Evolutionary conservation across 371 early-diverging fungal genomes (phyloP).

Genomic region (Lichtheimia corymbifera): DNA sequence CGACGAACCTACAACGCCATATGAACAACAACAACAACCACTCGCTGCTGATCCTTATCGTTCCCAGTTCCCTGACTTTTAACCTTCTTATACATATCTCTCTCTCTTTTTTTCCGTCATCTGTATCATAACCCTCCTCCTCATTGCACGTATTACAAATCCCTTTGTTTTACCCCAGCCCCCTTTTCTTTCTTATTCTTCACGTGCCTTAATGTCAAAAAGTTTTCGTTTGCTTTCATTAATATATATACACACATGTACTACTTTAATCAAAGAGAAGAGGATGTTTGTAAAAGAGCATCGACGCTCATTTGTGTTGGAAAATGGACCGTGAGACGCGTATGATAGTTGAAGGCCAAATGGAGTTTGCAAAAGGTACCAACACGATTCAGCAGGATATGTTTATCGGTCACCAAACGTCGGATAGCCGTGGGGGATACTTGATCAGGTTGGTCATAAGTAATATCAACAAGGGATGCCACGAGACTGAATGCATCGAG

Average conservation of each 20-base stretch:
- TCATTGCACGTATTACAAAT: background rate
- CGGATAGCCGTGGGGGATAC: background rate
- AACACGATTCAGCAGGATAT: background rate
- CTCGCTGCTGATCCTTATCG: conserved; percentile 30
- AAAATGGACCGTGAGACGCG: conserved; percentile 2
- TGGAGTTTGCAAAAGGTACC: background rate
- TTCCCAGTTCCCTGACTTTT: conserved; percentile 48
- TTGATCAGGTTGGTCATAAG: conserved; percentile 6
- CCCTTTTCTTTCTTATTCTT: too few relatives aligned
- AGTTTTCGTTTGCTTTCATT: too few relatives aligned
- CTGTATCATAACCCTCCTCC: background rate
- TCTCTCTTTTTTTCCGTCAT: too few relatives aligned
- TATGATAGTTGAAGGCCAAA: conserved; percentile 9
- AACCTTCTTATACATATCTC: conserved; percentile 3
- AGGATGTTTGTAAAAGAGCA: background rate
- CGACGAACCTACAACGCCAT: conserved; percentile 74
- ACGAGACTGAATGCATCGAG: conserved; percentile 3
- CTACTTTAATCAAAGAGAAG: background rate
- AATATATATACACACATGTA: background rate
- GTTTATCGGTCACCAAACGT: background rate
- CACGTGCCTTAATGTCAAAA: too few relatives aligned
- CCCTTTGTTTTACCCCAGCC: too few relatives aligned
- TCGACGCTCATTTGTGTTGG: conserved; percentile 4
- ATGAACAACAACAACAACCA: conserved; percentile 41
- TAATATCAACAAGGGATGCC: background rate